phyloP scores from a whole-genome alignment of 1,284 basidiomycete species.

The Gymnopus androsaceus region DNA sequence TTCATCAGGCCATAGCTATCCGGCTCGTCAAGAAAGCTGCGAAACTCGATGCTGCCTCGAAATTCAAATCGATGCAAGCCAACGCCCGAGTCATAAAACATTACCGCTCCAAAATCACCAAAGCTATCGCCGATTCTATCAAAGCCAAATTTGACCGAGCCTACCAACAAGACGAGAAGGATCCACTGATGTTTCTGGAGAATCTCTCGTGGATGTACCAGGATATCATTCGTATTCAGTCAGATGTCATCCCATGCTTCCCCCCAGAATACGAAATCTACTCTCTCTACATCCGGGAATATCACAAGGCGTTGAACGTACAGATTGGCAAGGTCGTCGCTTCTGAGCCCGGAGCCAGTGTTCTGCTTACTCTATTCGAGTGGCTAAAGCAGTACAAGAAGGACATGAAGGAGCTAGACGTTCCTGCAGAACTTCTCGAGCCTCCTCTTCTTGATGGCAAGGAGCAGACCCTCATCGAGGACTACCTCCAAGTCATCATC shows the following conservation, averaged over 20 bases:
- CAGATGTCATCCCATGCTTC: slow-evolving; percentile 87
- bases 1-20: slow-evolving; percentile 81
- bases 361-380: slow-evolving; percentile 83
- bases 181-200: slow-evolving; percentile 77
- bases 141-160: slow-evolving; percentile 73
- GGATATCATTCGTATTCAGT: slow-evolving; percentile 89
- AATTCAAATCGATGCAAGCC: slow-evolving; percentile 90
- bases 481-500: slow-evolving; percentile 92
- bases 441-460: slow-evolving; percentile 92
- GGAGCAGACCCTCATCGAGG: slow-evolving; percentile 92
- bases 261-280: slow-evolving; percentile 92
- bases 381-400: slow-evolving; percentile 96
- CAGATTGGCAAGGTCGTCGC: slow-evolving; percentile 75
- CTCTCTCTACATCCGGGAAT: slow-evolving; percentile 83
- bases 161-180: slow-evolving; percentile 61
- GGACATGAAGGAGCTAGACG: slow-evolving; percentile 91
- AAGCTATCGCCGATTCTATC: slow-evolving; percentile 80
- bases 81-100: slow-evolving; percentile 95
- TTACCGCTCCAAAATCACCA: slow-evolving; percentile 89
- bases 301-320: slow-evolving; percentile 87
- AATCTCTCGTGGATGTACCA: slow-evolving; percentile 91
- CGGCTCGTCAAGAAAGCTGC: slow-evolving; percentile 92
- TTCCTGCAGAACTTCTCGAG: slow-evolving; percentile 81
- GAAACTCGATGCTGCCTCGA: slow-evolving; percentile 85
- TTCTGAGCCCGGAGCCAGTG: slow-evolving; percentile 83